Base-by-base conservation (phyloP, 2,329 filamentous ascomycete genomes). In the Pseudonectria buxi region DNA sequence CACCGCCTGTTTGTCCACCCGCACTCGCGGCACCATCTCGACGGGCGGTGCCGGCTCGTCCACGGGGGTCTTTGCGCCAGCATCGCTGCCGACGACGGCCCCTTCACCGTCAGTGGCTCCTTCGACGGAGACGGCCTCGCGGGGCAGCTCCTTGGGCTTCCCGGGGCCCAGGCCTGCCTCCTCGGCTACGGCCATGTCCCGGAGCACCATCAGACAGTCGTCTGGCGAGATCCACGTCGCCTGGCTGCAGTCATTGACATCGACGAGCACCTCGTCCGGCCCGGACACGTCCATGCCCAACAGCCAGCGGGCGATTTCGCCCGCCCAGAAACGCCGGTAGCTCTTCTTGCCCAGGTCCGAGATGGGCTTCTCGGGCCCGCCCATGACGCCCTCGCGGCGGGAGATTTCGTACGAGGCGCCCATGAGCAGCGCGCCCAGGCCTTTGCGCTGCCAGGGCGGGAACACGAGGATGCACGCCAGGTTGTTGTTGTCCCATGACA, bases 401-500 rank as follows among this genome's bases (percentile, higher is more conserved):
- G 88, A 90, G 30, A 98, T 82, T 59, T 92, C 89, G 61, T 98
- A 98, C 26, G 86, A 94, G 3, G 92, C 78, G 5, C 86, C 88
- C 78, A 98, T 96, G 24, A 98, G 71, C 33, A 96, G 67, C 33
- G 86, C 80, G 0, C 92, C 92, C 1, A 96, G 73, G 2, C 90
- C 88, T 46, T 87, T 88, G 44, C 84, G 81, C 62, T 96, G 90
- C 79, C 90, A 96, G 0, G 92, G 92, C 2, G 92, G 92, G 54
- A 96, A 96, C 12, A 96, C 76, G 6, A 96, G 71, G 49, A 98
- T 98, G 57, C 92, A 98, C 1, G 92, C 92, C 5, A 98, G 73
- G 48, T 96, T 98, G 62, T 98, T 96, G 54, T 90, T 89, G 54
- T 98, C 92, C 90, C 92, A 98, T 4, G 87, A 95, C 71, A 95